phyloP scores from a whole-genome alignment of 1,284 basidiomycete genomes.

The Cryptococcus sp. region DNA sequence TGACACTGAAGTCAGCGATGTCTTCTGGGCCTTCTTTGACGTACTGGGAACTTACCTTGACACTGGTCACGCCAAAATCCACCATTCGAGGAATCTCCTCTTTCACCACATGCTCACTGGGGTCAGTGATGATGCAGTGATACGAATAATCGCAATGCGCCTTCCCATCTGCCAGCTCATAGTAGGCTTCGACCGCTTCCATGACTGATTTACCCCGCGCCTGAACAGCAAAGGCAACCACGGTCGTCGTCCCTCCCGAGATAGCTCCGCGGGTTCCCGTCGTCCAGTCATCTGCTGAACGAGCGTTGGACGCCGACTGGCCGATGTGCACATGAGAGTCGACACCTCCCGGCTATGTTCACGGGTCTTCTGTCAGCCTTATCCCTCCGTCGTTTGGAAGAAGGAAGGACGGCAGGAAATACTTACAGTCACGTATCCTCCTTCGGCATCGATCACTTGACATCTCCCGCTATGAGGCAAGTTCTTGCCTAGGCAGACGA shows the following conservation, averaged over 20 bases:
- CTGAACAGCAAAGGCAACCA: constrained; percentile 35
- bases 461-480: constrained; percentile 15
- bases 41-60: constrained; percentile 25
- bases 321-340: constrained; percentile 12
- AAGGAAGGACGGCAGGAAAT: neutral
- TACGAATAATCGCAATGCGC: constrained; percentile 37
- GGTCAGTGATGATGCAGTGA: constrained; percentile 38
- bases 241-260: constrained; percentile 10
- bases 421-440: constrained; percentile 33
- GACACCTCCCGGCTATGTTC: constrained; percentile 7
- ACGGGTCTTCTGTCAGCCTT: neutral
- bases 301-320: constrained; percentile 6
- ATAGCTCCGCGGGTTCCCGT: constrained; percentile 6
- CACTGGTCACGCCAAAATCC: constrained; percentile 29
- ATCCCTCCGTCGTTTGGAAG: too few relatives aligned
- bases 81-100: constrained; percentile 34
- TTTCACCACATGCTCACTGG: constrained; percentile 28
- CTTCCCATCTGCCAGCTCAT: constrained; percentile 29
- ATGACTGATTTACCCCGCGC: constrained; percentile 26
- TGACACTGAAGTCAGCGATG: neutral
- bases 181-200: constrained; percentile 33
- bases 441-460: constrained; percentile 35
- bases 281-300: constrained; percentile 8
- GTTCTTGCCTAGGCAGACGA: constrained; percentile 23
- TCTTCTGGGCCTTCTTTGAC: neutral